These are phyloP conservation scores for Silene uniflora DNA, from an alignment of 148 eudicot genomes.

Conservation along the genomic window DNA sequence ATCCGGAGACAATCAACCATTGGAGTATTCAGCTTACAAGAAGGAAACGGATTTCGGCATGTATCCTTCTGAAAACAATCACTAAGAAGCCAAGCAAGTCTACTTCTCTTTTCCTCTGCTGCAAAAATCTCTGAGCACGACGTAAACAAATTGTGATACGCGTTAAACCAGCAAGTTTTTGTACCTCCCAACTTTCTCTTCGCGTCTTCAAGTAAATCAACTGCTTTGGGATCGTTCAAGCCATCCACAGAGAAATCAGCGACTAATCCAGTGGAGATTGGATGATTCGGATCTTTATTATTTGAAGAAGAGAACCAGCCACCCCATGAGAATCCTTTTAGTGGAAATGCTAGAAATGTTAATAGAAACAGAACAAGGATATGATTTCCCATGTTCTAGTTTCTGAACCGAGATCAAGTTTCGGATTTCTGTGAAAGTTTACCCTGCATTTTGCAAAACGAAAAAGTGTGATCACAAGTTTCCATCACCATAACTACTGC, in stretches of 20 bases:
- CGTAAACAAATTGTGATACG: conserved; percentile 52
- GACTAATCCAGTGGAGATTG: conserved; percentile 10
- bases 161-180: conserved; percentile 56
- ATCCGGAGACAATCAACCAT: conserved; percentile 52
- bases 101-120: conserved; percentile 49
- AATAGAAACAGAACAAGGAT: not conserved
- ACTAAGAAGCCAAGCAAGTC: conserved; percentile 79
- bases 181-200: conserved; percentile 35
- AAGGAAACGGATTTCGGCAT: conserved; percentile 53
- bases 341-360: not conserved
- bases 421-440: not conserved
- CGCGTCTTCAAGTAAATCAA: conserved; percentile 41
- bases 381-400: conserved; percentile 11
- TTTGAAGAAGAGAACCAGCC: conserved; percentile 36
- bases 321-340: conserved; percentile 20
- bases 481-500: not conserved
- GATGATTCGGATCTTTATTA: not conserved
- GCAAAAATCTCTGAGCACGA: conserved; percentile 69
- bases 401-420: too few relatives aligned
- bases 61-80: conserved; percentile 75
- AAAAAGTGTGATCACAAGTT: not conserved
- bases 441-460: conserved; percentile 15
- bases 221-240: conserved; percentile 41
- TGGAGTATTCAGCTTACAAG: conserved; percentile 36
- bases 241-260: conserved; percentile 51